phyloP scores from a whole-genome alignment of 2,329 filamentous ascomycete species.

The Penicillium aurantiogriseum region DNA sequence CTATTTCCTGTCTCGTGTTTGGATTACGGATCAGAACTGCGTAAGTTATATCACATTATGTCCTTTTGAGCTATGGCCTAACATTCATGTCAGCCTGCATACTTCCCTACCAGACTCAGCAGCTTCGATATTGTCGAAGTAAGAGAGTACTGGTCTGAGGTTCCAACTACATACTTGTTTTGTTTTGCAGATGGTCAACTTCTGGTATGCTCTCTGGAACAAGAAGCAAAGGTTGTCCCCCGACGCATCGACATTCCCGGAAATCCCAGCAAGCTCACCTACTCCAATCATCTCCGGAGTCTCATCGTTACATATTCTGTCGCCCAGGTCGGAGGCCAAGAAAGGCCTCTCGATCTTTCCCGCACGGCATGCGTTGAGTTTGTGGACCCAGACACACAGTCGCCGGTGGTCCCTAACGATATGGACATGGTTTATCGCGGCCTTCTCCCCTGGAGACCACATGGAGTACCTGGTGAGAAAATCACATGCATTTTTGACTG shows the following conservation, averaged over 20 bases:
- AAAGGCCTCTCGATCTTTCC: slow-evolving; percentile 32
- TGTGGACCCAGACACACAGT: slow-evolving; percentile 38
- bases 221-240: slow-evolving; percentile 42
- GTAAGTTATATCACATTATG: slow-evolving; percentile 27
- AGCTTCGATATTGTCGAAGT: slow-evolving; percentile 38
- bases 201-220: slow-evolving; percentile 49
- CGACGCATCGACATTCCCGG: slow-evolving; percentile 42
- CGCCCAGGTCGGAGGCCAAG: slow-evolving; percentile 26
- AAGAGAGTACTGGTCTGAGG: slow-evolving; percentile 19
- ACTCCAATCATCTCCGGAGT: slow-evolving; percentile 46
- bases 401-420: slow-evolving; percentile 15
- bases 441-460: slow-evolving; percentile 26
- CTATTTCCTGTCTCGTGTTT: slow-evolving; percentile 36
- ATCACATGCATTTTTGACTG: slow-evolving; percentile 45
- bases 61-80: slow-evolving; percentile 9
- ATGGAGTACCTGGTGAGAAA: slow-evolving; percentile 40
- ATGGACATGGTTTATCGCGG: slow-evolving; percentile 8
- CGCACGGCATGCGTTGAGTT: slow-evolving; percentile 40
- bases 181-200: slow-evolving; percentile 50
- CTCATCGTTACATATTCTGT: slow-evolving; percentile 51
- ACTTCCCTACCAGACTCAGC: slow-evolving; percentile 36
- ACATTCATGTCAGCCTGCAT: slow-evolving; percentile 35
- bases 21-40: slow-evolving; percentile 45
- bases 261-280: slow-evolving; percentile 45
- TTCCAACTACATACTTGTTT: slow-evolving; percentile 46